Evolutionary conservation across 1,139 yeast genomes (phyloP).

Genomic region (Yarrowia galli): DNA sequence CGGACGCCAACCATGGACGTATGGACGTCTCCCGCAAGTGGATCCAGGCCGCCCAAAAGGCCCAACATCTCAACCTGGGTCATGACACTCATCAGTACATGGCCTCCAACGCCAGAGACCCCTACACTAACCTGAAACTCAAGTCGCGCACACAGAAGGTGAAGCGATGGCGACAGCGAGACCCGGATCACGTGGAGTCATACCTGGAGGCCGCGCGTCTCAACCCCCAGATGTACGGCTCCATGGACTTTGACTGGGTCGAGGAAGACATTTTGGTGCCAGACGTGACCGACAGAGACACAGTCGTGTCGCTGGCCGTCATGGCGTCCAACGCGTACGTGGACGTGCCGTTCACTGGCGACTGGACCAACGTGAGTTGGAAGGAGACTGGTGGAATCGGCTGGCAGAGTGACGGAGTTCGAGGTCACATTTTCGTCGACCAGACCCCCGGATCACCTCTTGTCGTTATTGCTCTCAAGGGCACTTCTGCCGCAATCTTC

Average conservation of each 20-base stretch:
- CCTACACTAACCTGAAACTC: slow-evolving; percentile 26
- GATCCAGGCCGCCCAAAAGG: slow-evolving; percentile 12
- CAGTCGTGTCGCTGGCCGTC: slow-evolving; percentile 76
- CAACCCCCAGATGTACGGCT: slow-evolving; percentile 39
- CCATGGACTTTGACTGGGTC: slow-evolving; percentile 48
- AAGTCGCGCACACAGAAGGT: slow-evolving; percentile 47
- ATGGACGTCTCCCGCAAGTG: slow-evolving; percentile 21
- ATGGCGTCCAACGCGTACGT: slow-evolving; percentile 95
- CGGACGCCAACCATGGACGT: slow-evolving; percentile 14
- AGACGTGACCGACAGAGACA: slow-evolving; percentile 72
- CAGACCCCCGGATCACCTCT: slow-evolving; percentile 59
- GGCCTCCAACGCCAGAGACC: slow-evolving; percentile 9
- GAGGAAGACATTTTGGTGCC: slow-evolving; percentile 60
- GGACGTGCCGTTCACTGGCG: slow-evolving; percentile 74
- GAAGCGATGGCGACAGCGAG: slow-evolving; percentile 62
- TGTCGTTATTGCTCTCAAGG: slow-evolving; percentile 84
- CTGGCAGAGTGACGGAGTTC: slow-evolving; percentile 82
- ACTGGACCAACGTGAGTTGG: slow-evolving; percentile 79
- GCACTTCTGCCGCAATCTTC: slow-evolving; percentile 89
- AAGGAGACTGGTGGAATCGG: slow-evolving; percentile 61
- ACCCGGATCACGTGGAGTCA: slow-evolving; percentile 70
- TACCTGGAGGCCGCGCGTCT: slow-evolving; percentile 65
- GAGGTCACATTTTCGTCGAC: slow-evolving; percentile 90
- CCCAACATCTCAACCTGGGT: slow-evolving; percentile 32
- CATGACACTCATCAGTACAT: slow-evolving; percentile 11